These are phyloP conservation scores for Brassica juncea DNA, from an alignment of 345 rosid genomes.

Conservation along the genomic window DNA sequence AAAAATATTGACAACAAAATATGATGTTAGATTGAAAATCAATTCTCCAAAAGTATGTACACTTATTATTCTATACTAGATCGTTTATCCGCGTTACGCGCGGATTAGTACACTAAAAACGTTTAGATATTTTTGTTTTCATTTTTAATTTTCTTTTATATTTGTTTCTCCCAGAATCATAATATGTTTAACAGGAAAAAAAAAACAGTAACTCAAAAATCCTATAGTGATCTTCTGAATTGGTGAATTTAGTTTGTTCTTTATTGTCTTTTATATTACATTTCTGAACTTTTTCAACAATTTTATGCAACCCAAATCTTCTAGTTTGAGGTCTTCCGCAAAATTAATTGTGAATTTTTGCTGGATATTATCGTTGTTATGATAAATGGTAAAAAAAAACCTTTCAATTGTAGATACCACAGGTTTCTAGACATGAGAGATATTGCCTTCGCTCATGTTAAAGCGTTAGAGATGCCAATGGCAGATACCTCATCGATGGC, in stretches of 20 bases:
- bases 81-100: background rate
- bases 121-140: too few species aligned
- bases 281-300: background rate
- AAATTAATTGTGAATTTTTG: background rate
- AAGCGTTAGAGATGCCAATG: background rate
- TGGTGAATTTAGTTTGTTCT: background rate
- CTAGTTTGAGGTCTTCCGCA: background rate
- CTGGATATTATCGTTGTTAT: background rate
- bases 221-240: background rate
- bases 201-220: background rate
- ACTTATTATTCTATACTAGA: background rate
- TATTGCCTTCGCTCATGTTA: background rate
- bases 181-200: background rate
- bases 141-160: too few species aligned
- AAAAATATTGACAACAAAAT: background rate
- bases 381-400: background rate
- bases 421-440: background rate
- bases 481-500: background rate
- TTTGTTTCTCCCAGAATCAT: background rate
- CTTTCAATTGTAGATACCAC: background rate
- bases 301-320: background rate
- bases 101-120: background rate
- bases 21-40: background rate
- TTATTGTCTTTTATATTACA: background rate
- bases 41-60: background rate